Evolutionary conservation across 2,329 filamentous ascomycete species (phyloP).

Genomic region (Bipolaris bicolor): DNA sequence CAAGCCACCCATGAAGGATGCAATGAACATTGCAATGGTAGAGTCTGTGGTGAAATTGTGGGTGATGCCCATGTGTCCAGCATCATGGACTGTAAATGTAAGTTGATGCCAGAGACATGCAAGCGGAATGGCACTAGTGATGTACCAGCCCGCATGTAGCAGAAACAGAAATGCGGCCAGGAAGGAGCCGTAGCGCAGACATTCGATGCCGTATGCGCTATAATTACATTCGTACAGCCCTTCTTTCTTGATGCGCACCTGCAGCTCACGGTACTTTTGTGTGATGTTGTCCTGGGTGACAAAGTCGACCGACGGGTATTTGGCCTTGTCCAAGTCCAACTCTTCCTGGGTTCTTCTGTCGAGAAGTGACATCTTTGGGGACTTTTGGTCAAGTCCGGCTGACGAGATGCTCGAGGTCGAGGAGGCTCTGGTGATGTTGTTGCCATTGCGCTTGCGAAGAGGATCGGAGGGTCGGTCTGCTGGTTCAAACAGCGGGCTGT

Average conservation of each 20-base stretch:
- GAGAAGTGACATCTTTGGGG: conserved; percentile 65
- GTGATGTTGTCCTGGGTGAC: conserved; percentile 77
- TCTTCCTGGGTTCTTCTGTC: conserved; percentile 76
- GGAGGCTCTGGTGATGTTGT: conserved; percentile 47
- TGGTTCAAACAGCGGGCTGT: conserved; percentile 66
- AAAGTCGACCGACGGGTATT: conserved; percentile 79
- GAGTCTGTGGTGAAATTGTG: conserved; percentile 85
- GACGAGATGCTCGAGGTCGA: conserved; percentile 67
- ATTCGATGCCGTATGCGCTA: conserved; percentile 76
- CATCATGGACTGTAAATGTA: conserved; percentile 92
- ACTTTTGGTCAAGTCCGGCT: conserved; percentile 51
- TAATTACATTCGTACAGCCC: conserved; percentile 88
- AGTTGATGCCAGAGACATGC: conserved; percentile 93
- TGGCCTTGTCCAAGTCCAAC: conserved; percentile 75
- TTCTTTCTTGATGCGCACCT: conserved; percentile 72
- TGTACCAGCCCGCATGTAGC: conserved; percentile 52
- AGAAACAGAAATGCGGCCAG: conserved; percentile 64
- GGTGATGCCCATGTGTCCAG: conserved; percentile 96
- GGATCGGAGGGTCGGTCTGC: conserved; percentile 48
- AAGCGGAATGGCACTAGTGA: conserved; percentile 73
- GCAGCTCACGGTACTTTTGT: conserved; percentile 78
- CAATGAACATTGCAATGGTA: conserved; percentile 86
- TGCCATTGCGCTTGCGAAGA: conserved; percentile 51
- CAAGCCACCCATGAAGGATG: conserved; percentile 86
- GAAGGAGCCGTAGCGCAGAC: conserved; percentile 72